These are phyloP conservation scores for Annulohypoxylon stygium DNA, from an alignment of 495 filamentous ascomycete species.

Conservation along the genomic window DNA sequence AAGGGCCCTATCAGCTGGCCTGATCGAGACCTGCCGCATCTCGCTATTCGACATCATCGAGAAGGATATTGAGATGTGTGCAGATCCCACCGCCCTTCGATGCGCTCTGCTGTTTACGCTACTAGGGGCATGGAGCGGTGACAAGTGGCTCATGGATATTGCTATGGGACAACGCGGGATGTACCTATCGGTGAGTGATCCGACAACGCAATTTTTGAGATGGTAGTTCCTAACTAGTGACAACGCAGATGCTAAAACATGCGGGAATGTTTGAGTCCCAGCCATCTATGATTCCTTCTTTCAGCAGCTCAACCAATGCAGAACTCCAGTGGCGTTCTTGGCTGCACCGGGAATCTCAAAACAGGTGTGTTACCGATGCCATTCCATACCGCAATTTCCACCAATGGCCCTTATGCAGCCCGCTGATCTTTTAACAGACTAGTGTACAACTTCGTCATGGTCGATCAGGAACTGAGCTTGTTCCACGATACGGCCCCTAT, in stretches of 20 bases:
- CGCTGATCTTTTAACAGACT: slow-evolving; percentile 57
- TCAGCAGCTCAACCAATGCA: slow-evolving; percentile 51
- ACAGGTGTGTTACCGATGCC: slow-evolving; percentile 60
- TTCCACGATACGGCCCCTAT: slow-evolving; percentile 72
- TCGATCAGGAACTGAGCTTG: slow-evolving; percentile 73
- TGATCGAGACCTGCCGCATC: slow-evolving; percentile 75
- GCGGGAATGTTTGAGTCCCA: slow-evolving; percentile 64
- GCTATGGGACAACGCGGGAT: slow-evolving; percentile 76
- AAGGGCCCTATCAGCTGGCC: slow-evolving; percentile 69
- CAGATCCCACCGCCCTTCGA: slow-evolving; percentile 68
- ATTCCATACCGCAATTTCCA: slow-evolving; percentile 26
- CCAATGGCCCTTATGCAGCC: slow-evolving; percentile 28
- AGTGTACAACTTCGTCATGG: slow-evolving; percentile 75
- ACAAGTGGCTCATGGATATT: slow-evolving; percentile 79
- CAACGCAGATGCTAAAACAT: slow-evolving; percentile 67
- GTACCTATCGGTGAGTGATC: slow-evolving; percentile 69
- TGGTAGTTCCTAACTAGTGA: slow-evolving; percentile 23
- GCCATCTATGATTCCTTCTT: slow-evolving; percentile 52
- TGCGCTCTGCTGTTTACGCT: slow-evolving; percentile 72
- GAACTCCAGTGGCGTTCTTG: slow-evolving; percentile 69
- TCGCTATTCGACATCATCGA: slow-evolving; percentile 75
- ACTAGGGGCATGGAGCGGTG: slow-evolving; percentile 73
- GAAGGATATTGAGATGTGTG: slow-evolving; percentile 71
- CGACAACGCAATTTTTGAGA: slow-evolving; percentile 10
- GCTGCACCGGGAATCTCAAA: slow-evolving; percentile 68